Base-by-base conservation (phyloP, 2,329 filamentous ascomycete species). In the Sporothrix inflata region DNA sequence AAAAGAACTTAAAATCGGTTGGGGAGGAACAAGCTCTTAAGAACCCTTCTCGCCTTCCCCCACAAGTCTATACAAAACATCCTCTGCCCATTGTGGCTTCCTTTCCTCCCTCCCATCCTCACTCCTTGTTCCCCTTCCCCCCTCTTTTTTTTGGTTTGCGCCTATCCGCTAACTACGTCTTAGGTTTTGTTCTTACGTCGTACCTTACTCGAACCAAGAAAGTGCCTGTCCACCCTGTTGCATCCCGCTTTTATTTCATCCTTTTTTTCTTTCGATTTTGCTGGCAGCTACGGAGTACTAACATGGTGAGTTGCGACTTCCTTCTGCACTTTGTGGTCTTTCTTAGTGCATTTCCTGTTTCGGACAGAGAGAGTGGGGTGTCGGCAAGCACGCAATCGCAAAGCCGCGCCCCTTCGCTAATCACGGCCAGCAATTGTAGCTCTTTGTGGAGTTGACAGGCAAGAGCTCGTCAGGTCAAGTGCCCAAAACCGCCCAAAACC, bases 311-410 rank as follows among this genome's bases (percentile, higher is more conserved):
- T 57, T 55, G 30, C 42, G 53, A 42, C 40, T n/a, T 72, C 24
- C 34, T 67, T 60, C 40, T 67, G 38, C 8, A 61, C 40, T 63
- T 49, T 57, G 53, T 61, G 1, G 14, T 65, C 66, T 21, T 55
- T 60, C 60, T 61, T 60, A 68, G 68, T 47, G 34, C 55, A 65
- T 63, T 73, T 69, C 72, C 72, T 71, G 16, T 69, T 73, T 69
- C 21, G 69, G 72, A 19, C 47, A 60, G 63, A 40, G 45, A 49
- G 61, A 38, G 72, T 71, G 69, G 69, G 72, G 65, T 66, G 69
- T 8, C 14, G 38, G 57, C 21, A 60, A 73, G 69, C 72, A 73
- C 72, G 72, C 72, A 71, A 73, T 73, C 72, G 69, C 38, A 40
- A 55, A 67, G 34, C 60, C 42, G 60, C 27, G 21, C 34, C 60